Evolutionary conservation across 2,329 filamentous ascomycete species (phyloP), one percentile per base, ranked within the genome.

Genomic region (Aureobasidium leucospermi): DNA sequence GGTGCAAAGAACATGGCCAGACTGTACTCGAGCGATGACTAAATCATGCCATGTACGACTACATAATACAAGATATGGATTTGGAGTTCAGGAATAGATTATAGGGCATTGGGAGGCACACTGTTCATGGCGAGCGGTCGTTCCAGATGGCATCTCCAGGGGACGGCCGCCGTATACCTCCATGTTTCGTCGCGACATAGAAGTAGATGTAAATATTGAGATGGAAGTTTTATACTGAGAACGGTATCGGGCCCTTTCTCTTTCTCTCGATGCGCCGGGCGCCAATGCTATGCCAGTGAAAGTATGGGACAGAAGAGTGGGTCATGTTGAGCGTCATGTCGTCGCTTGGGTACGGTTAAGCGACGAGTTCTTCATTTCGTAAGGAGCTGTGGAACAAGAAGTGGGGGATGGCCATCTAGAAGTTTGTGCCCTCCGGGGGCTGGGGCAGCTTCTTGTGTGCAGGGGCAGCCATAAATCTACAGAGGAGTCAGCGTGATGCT

Each of bases 361-460:
- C 45, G 10, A 52, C 39, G 36, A 29, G 6, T 6, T 39, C 3
- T 55, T 55, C n/a, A 55, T 55, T 55, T 55, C 51, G 28, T 55
- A 38, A 55, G 15, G 38, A 41, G 34, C 36, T 41, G 49, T 32
- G 29, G 10, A 34, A 55, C 48, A 49, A 53, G 42, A 36, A 51
- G 36, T 6, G 23, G 4, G 19, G 29, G 31, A 41, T 59, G 42
- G 29, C 43, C 53, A 39, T 41, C 56, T 63, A 72, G 65, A 72
- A 73, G 64, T 71, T 86, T 32, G 88, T 85, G 61, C 91, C 92
- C 77, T 99, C 94, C 4, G 89, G 84, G 42, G 94, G 94, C 74
- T 99, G 94, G 11, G 90, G 88, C 32, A 96, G 85, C 78, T 97
- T 97, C 83, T 96, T 96, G 78, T 97, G 88, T 66, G 85, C 81